Percentiles rank a stretch among this genome's conserved stretches.
Conservation (phyloP, 1,284 basidiomycete species). For the Fistulinella cinereoalba region DNA sequence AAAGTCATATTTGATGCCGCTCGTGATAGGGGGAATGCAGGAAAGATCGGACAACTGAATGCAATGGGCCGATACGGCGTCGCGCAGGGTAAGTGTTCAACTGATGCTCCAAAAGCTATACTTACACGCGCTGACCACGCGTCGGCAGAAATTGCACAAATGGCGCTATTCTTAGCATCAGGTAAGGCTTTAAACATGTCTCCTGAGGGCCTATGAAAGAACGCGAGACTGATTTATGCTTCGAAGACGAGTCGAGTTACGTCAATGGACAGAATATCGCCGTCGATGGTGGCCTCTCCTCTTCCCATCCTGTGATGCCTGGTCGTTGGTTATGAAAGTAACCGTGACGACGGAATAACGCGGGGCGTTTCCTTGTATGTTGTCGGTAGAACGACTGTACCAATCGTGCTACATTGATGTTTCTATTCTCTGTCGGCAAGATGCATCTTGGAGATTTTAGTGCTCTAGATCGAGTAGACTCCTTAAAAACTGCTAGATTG, state of each 20-base stretch:
- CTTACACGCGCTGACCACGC: conserved; percentile 21
- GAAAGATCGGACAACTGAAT: conserved; percentile 85
- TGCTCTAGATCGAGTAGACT: too few species aligned
- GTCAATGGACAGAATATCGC: conserved; percentile 89
- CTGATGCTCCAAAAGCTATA: conserved; percentile 2
- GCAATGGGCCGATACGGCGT: conserved; percentile 79
- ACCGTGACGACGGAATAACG: too few species aligned
- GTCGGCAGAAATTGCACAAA: conserved; percentile 75
- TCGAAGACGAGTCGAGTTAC: conserved; percentile 83
- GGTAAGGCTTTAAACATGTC: conserved; percentile 51
- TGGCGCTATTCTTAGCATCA: conserved; percentile 83
- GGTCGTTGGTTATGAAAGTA: conserved; percentile 36
- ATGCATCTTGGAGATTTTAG: too few species aligned
- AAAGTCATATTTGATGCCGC: conserved; percentile 71
- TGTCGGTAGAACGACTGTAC: neutral
- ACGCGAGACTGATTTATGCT: conserved; percentile 14
- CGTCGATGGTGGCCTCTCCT: conserved; percentile 82
- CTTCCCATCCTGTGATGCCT: conserved; percentile 50
- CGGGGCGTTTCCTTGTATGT: too few species aligned
- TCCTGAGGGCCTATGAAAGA: neutral
- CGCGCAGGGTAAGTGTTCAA: conserved; percentile 55
- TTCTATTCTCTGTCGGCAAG: too few species aligned
- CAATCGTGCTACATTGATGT: too few species aligned
- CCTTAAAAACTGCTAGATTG: too few species aligned
- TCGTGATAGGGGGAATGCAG: conserved; percentile 64